Percentiles rank a stretch among this genome's conserved stretches.
Conservation (phyloP, 257 asterid genomes). For the Capsicum pubescens region DNA sequence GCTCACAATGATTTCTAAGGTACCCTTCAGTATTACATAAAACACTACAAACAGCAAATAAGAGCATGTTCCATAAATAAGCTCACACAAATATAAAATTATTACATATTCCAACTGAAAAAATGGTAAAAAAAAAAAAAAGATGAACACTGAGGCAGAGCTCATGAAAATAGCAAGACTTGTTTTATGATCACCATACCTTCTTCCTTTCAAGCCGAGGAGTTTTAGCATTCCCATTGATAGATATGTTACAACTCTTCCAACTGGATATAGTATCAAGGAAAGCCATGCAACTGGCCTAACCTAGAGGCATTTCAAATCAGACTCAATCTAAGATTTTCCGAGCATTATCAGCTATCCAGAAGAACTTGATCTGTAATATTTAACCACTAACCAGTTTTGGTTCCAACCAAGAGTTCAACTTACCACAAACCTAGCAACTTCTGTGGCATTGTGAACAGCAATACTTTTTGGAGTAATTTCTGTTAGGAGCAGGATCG, state of each 20-base stretch:
- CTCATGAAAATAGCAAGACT: neutral
- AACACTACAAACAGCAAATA: conserved; percentile 1
- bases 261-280: conserved; percentile 86
- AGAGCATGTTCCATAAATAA: neutral
- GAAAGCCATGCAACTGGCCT: conserved; percentile 99
- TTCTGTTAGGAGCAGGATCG: conserved; percentile 94
- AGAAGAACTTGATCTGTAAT: conserved; percentile 24
- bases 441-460: conserved; percentile 97
- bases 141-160: conserved; percentile 15
- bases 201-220: conserved; percentile 94
- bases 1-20: neutral
- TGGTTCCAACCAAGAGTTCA: conserved; percentile 34
- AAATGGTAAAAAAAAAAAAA: neutral
- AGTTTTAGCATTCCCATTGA: conserved; percentile 99
- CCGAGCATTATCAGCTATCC: conserved; percentile 22
- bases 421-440: conserved; percentile 98
- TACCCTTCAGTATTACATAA: neutral
- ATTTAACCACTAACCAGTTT: neutral
- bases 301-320: conserved; percentile 67
- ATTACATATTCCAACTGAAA: neutral
- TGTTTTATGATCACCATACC: conserved; percentile 46
- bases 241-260: conserved; percentile 91
- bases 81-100: neutral
- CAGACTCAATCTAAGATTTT: conserved; percentile 39
- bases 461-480: conserved; percentile 99